Base-by-base conservation (phyloP, 169 alveolate genomes). In the Cryptosporidium tyzzeri region DNA sequence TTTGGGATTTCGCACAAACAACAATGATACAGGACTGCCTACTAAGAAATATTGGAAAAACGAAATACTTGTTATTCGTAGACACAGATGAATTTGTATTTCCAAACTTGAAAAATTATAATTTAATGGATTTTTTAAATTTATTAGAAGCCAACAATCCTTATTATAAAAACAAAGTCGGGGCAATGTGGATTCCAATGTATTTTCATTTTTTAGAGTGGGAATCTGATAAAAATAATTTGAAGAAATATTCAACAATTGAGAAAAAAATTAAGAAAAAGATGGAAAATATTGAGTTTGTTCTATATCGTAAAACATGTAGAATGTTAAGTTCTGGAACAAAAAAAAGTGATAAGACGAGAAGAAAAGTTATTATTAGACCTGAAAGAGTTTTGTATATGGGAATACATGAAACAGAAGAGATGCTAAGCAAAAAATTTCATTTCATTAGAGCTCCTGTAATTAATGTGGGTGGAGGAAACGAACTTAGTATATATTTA, bases 131-230 rank as follows among this genome's bases (percentile, higher is more conserved):
- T 23, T 65, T 29, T 44, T 48, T 80, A 37, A 48, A 65, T 29
- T 33, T 74, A 44, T 2, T 80, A 12, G 73, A 41, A 26, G 14
- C 59, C 31, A 80, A 48, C 14, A 61, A 35, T 41, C 14, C 69
- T 9, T 61, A 45, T 23, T 21, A 71, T 14, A 71, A 53, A 21
- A 65, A 65, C 12, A 37, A 65, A 10, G 65, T 80, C 44, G 89
- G 89, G 35, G 89, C 89, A 14, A n/a, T 80, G 35, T 80, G 89
- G 89, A 44, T 80, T 45, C 89, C 89, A 14, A 80, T 80, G 89
- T 59, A 61, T 62, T 65, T 80, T n/a, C 89, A 80, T 23, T 80
- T 80, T 65, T 44, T 80, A 37, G 89, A 80, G 21, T 80, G 89
- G 89, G 68, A 59, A 59, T 37, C 65, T 50, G 89, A 80, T 29